Conservation (phyloP, 2,329 filamentous ascomycete genomes). For the Colletotrichum gloeosporioides region DNA sequence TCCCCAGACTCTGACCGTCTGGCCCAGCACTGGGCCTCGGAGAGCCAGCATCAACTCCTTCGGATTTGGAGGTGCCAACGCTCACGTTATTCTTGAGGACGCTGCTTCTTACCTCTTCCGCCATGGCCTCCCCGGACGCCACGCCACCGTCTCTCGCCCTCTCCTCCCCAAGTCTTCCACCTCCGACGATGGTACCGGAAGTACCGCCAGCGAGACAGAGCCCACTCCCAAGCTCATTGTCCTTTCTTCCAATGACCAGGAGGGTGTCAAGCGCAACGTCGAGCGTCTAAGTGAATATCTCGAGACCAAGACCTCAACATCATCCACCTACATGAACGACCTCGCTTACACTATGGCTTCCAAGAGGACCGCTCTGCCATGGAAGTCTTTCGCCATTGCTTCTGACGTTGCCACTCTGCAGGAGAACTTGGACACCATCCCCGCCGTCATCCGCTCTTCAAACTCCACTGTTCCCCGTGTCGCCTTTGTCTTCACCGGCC, state of each 20-base stretch:
- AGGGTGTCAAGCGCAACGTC: constrained; percentile 39
- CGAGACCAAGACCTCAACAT: constrained; percentile 42
- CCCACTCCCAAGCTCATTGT: constrained; percentile 42
- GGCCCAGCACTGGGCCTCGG: constrained; percentile 8
- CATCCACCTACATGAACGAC: constrained; percentile 36
- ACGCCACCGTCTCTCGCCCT: not conserved
- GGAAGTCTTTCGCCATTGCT: constrained; percentile 45
- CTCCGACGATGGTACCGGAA: not conserved
- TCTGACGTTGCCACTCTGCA: constrained; percentile 32
- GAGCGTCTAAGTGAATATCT: constrained; percentile 41
- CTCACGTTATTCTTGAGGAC: constrained; percentile 43
- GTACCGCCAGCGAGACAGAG: not conserved
- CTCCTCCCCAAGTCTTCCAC: not conserved
- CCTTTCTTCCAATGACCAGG: constrained; percentile 42
- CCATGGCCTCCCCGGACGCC: constrained; percentile 7
- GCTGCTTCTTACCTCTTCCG: constrained; percentile 14
- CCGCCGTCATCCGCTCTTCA: constrained; percentile 27
- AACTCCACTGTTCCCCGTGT: constrained; percentile 33
- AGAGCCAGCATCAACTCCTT: constrained; percentile 44
- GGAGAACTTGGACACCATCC: constrained; percentile 27
- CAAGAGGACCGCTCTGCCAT: constrained; percentile 49
- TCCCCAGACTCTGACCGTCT: not conserved
- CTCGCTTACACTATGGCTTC: constrained; percentile 52
- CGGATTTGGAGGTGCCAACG: constrained; percentile 51
- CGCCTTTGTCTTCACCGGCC: constrained; percentile 49